These are phyloP conservation scores for Hippophae rhamnoides DNA, from an alignment of 306 rosid species.

Conservation along the genomic window DNA sequence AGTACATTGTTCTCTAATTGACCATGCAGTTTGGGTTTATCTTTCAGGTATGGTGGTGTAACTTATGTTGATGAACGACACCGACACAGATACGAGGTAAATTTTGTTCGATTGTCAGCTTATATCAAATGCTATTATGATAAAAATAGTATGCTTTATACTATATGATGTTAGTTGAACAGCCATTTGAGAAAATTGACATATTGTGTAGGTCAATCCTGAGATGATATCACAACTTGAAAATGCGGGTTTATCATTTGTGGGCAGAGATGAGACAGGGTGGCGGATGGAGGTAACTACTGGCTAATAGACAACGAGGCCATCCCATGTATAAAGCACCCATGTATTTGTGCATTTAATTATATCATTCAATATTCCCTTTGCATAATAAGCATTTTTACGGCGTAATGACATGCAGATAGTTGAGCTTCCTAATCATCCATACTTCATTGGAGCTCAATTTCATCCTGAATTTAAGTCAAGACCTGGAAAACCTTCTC, in stretches of 20 bases:
- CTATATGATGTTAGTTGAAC: background rate
- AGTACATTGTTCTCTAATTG: conserved; percentile 4
- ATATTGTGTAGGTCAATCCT: conserved; percentile 63
- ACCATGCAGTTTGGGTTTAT: conserved; percentile 14
- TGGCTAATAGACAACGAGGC: background rate
- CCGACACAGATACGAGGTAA: conserved; percentile 84
- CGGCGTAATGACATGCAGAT: conserved; percentile 39
- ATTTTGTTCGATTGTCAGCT: conserved; percentile 11
- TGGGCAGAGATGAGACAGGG: conserved; percentile 73
- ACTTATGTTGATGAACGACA: conserved; percentile 68
- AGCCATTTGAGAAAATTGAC: conserved; percentile 8
- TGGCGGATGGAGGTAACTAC: conserved; percentile 66
- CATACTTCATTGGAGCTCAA: conserved; percentile 72
- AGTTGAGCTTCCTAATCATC: conserved; percentile 74
- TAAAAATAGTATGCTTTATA: background rate
- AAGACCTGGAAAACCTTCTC: conserved; percentile 82
- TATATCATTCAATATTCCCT: background rate
- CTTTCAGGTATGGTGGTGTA: conserved; percentile 54
- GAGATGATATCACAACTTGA: conserved; percentile 68
- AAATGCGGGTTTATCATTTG: conserved; percentile 69
- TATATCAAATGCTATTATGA: background rate
- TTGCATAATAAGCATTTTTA: conserved; percentile 2
- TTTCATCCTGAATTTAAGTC: conserved; percentile 88
- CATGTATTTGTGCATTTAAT: no score
- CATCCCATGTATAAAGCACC: no score